Evolutionary conservation across 2,329 filamentous ascomycete species (phyloP), one percentile per base, ranked within the genome.

Genomic region (Penicillium sp.): DNA sequence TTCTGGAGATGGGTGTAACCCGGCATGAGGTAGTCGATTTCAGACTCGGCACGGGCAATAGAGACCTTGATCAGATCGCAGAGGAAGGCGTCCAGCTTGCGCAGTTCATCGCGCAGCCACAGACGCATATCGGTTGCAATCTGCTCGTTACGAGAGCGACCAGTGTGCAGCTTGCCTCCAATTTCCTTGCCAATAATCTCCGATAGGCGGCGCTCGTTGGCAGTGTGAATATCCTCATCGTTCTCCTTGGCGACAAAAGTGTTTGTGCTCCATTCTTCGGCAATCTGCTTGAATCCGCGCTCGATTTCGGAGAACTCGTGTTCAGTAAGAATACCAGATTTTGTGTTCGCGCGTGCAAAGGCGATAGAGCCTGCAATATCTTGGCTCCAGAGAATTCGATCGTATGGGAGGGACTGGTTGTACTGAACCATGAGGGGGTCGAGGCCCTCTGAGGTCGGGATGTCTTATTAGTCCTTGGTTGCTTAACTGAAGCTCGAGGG

Each of bases 1-100:
- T 91, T 89, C 79, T 96, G 92, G 41, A 95, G 80, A 78, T 96
- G 92, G 15, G 92, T 96, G 79, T 96, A 96, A 3, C 91, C 91
- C 1, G 92, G 92, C 90, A 96, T 95, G 71, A 96, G 76, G 66
- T 87, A 83, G 68, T 91, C 89, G 66, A 93, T 88, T 71, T 95
- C 91, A 41, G 82, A 78, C 82, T 92, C 90, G 2, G 92, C 91
- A 30, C 91, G 86, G 51, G 82, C 80, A 41, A 88, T 84, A 15
- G 89, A 86, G 52, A 93, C 90, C 70, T 86, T 82, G 46, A 97
- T 81, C 68, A 96, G 85, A 58, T 86, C 84, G 48, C 87, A 82
- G 5, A 97, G 83, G 69, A 88, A 87, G 41, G 70, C 76, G 69
- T 96, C 91, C 56, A 96, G 86, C 66, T 83, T 82, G 60, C 84